phyloP scores from a whole-genome alignment of 768 basidiomycete species.

The Phylloporus sp. region DNA sequence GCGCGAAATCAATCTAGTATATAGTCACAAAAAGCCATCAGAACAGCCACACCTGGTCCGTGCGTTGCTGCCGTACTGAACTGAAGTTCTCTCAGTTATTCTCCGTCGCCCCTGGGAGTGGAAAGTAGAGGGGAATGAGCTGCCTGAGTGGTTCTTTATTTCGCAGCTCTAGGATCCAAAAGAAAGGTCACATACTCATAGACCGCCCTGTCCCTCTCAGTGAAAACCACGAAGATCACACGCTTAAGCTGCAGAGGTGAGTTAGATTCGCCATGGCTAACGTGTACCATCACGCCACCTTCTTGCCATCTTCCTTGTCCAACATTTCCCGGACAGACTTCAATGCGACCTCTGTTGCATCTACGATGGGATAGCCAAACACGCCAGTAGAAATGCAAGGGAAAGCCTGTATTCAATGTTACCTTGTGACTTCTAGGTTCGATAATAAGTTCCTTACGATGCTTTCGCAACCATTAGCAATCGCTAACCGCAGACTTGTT shows the following conservation, averaged over 20 bases:
- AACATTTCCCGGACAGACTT: conserved; percentile 52
- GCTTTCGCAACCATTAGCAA: conserved; percentile 55
- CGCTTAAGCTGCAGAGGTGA: conserved; percentile 50
- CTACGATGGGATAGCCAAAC: conserved; percentile 72
- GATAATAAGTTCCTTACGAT: conserved; percentile 42
- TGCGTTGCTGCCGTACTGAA: no score
- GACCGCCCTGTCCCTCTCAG: conserved; percentile 54
- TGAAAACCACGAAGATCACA: conserved; percentile 72
- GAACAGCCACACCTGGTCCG: no score
- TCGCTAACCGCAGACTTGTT: conserved; percentile 58
- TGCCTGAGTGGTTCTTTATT: conserved; percentile 23
- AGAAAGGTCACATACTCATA: conserved; percentile 52
- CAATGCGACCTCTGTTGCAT: conserved; percentile 71
- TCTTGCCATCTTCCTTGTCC: conserved; percentile 46
- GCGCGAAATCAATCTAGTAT: not conserved
- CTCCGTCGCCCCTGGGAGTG: conserved; percentile 21
- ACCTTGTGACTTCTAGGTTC: not conserved
- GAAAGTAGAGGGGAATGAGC: conserved; percentile 66
- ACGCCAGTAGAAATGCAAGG: conserved; percentile 77
- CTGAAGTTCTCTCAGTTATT: not conserved
- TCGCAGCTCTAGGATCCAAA: not conserved
- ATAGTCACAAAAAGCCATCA: not conserved
- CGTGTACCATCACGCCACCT: conserved; percentile 28
- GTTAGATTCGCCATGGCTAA: not conserved
- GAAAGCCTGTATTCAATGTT: conserved; percentile 53